Evolutionary conservation across 2,329 filamentous ascomycete species (phyloP), one percentile per base, ranked within the genome.

Genomic region (Didymella lethalis): DNA sequence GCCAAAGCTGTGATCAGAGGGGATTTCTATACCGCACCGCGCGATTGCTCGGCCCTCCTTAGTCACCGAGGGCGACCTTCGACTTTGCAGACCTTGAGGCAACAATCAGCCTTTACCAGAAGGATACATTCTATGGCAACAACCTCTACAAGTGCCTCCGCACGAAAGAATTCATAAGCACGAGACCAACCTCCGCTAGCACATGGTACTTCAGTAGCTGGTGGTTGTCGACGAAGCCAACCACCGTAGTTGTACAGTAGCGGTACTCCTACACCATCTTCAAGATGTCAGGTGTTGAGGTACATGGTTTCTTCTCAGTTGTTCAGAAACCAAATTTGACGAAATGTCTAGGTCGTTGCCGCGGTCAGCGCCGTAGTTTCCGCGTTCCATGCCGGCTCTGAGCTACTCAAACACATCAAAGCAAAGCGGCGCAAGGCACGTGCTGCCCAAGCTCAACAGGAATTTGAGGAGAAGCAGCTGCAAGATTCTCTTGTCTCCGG

Each of bases 291-390:
- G 67, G 64, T 51, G 54, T 71, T 41, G 68, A 75, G 64, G 72
- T 75, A 68, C 34, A 67, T 26, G 61, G 18, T 23, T 25, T 43
- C 18, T 10, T 28, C 6, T 7, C 5, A 29, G 5, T 26, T 43
- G 3, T 20, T 3, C 14, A 25, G 14, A 14, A n/a, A 18, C 36
- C 3, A 40, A n/a, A 11, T 38, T 28, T 49, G 28, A 45, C 28
- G 1, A 2, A 11, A 36, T 44, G 10, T 34, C 12, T 46, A 80
- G 71, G 77, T 79, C 6, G 67, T 77, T 45, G 75, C 71, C 25
- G 78, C 78, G 48, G 77, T 81, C n/a, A 68, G 76, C n/a, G 76
- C 78, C 8, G 74, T 81, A 11, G 69, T 79, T 8, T 77, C 75
- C 11, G 77, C 78, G 7, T 81, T 81, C 62, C 77, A 79, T 60